Evolutionary conservation across 164 flowering plant genomes (phyloP), one percentile per base, ranked within the genome.

Genomic region (Magnolia kwangsiensis): DNA sequence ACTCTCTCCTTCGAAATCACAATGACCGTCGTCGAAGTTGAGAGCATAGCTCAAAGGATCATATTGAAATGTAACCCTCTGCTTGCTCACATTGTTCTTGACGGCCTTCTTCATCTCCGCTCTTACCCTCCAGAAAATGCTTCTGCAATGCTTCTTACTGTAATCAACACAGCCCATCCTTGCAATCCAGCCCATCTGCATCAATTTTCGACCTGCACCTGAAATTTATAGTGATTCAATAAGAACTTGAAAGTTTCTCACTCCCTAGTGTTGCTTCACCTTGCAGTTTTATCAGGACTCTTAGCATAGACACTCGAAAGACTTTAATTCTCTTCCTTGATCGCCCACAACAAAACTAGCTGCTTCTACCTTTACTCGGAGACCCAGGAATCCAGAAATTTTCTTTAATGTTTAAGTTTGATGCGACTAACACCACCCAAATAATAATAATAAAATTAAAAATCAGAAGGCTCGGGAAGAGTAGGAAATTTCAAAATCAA

Each of bases 21-120:
- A 73, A 72, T 77, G 49, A 8, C 94, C 92, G 79, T 91, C 95
- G 72, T 93, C 98, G 76, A 93, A 91, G 73, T 93, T 90, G 16
- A 93, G 88, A 27, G 97, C 91, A 80, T 93, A 93, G 67, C 97
- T 93, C 4, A 84, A 86, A 75, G 98, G 93, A 84, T 93, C 96
- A 76, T 93, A 91, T 73, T 87, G 90, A 79, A 90, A 90, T 68
- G 73, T 88, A 63, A 82, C 50, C 75, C 78, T 27, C 63, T 78
- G 68, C 69, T 80, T 87, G 70, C 79, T 70, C 18, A 81, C 78
- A 55, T 16, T 55, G 14, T 73, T 84, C 86, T 86, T 87, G 45
- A 81, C 58, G 5, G 82, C 85, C 77, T 86, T 88, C 85, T 85
- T 92, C 77, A 87, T 31, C 14, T 91, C 84, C 64, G 93, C 90